These are phyloP conservation scores for Vitis rotundifolia DNA, from an alignment of 164 flowering plant genomes.

Conservation along the genomic window DNA sequence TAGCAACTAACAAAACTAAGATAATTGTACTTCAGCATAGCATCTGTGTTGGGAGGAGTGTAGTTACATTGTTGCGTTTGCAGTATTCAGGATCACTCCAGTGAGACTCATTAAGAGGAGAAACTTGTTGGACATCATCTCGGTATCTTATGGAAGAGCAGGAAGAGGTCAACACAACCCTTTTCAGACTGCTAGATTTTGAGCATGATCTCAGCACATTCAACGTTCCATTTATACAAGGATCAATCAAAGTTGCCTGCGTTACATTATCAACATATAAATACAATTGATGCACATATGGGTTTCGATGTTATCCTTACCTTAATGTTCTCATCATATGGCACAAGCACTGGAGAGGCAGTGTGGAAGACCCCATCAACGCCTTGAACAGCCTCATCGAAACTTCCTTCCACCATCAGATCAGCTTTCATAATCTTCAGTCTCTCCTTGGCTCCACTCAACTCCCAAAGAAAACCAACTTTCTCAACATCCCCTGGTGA, in stretches of 20 bases:
- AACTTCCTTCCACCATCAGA: slow-evolving; percentile 77
- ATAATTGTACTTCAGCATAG: neutral
- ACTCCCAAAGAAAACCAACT: slow-evolving; percentile 72
- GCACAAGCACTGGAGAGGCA: slow-evolving; percentile 88
- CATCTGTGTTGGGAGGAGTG: neutral
- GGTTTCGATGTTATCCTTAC: slow-evolving; percentile 21
- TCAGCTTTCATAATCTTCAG: slow-evolving; percentile 80
- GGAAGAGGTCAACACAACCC: slow-evolving; percentile 93
- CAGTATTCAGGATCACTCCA: slow-evolving; percentile 94
- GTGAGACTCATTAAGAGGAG: slow-evolving; percentile 84
- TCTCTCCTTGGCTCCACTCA: slow-evolving; percentile 84
- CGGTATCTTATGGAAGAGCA: slow-evolving; percentile 89
- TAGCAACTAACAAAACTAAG: no score
- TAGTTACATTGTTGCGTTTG: slow-evolving; percentile 63
- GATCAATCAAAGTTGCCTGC: slow-evolving; percentile 80
- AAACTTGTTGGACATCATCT: slow-evolving; percentile 52
- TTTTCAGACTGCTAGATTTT: slow-evolving; percentile 56
- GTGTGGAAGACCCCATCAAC: slow-evolving; percentile 93
- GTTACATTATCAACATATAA: neutral
- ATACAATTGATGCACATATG: neutral
- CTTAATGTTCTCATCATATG: slow-evolving; percentile 64
- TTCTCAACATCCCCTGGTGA: slow-evolving; percentile 52
- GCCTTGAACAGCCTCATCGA: slow-evolving; percentile 75
- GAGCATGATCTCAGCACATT: slow-evolving; percentile 81
- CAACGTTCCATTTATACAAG: slow-evolving; percentile 71